Percentiles rank a stretch among this genome's conserved stretches.
These are phyloP conservation scores for Silene latifolia DNA, from an alignment of 148 eudicot genomes.

Conservation along the genomic window DNA sequence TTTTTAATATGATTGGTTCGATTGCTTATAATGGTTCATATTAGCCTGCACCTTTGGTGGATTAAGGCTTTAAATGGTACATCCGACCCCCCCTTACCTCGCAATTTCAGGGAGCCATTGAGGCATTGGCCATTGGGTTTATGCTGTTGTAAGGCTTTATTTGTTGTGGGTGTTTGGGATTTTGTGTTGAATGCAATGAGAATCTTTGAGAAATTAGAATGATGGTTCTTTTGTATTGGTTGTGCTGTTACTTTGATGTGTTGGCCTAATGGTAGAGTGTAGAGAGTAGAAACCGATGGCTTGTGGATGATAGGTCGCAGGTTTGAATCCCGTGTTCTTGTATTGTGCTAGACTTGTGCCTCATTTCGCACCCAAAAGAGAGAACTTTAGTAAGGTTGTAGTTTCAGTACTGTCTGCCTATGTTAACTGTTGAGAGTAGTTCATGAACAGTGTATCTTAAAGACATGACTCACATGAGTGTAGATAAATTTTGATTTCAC, in stretches of 20 bases:
- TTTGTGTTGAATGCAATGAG: constrained; percentile 13
- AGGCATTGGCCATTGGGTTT: too few species aligned
- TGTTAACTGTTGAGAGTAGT: background rate
- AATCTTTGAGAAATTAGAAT: background rate
- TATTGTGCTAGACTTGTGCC: background rate
- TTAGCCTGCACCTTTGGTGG: background rate
- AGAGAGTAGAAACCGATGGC: too few species aligned
- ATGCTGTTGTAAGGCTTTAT: too few species aligned
- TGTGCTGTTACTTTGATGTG: background rate
- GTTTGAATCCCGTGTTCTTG: too few species aligned
- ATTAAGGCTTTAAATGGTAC: background rate
- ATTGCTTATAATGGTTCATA: background rate
- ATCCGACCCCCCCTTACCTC: too few species aligned
- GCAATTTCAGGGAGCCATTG: too few species aligned
- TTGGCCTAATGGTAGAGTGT: background rate
- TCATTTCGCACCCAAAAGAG: background rate
- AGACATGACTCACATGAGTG: too few species aligned
- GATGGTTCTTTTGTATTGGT: background rate
- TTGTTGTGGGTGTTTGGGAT: background rate
- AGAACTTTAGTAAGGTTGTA: background rate
- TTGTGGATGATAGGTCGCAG: too few species aligned
- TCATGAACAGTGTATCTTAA: background rate
- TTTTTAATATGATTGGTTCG: background rate
- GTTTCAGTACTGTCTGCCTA: background rate
- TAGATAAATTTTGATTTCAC: too few species aligned